Base-by-base conservation (phyloP, 148 eudicot genomes). In the Amaranthus palmeri region DNA sequence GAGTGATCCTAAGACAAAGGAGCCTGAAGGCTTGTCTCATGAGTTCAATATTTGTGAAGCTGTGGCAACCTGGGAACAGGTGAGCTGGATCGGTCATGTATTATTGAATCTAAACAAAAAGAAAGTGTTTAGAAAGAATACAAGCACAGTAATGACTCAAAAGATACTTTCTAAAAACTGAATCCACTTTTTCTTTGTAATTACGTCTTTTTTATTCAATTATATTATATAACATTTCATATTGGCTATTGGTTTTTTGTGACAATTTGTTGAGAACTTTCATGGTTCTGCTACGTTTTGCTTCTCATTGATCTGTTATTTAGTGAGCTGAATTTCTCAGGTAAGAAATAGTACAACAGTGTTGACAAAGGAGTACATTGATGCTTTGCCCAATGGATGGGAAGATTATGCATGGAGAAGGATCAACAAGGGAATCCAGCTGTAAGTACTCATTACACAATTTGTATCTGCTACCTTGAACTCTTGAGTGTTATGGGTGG, bases 61-160 rank as follows among this genome's bases (percentile, higher is more conserved):
- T 71, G 88, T 95, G 75, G 96, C 98, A 57, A 95, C 92, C 48
- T 95, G 98, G 98, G 97, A 95, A 76, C 93, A 89, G 93, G 98
- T 93, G 73, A 80, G 82, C 49, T 15, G 43, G 74, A 65, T 69
- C 51, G 41, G 72, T 60, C 47, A 63, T 74, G 43, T 63, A 13
- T 7, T 65, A 14, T 4, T 17, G 14, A 9, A 48, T 50, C 12
- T 47, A 5, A 17, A 14, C 3, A 25, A 10, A 3, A 8, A 57
- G 6, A 50, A 66, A 42, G 18, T 7, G 15, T 44, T 54, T 44
- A 51, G 11, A 4, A 49, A 8, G 4, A 8, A n/a, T 0, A 46
- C 4, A 25, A 13, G 7, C 54, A 65, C 69, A 65, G 13, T 75
- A 6, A 52, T 46, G 14, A 50, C 5, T 42, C 9, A 44, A 17